Evolutionary conservation across 2,329 filamentous ascomycete genomes (phyloP).

Genomic region (Microcera coccophila): DNA sequence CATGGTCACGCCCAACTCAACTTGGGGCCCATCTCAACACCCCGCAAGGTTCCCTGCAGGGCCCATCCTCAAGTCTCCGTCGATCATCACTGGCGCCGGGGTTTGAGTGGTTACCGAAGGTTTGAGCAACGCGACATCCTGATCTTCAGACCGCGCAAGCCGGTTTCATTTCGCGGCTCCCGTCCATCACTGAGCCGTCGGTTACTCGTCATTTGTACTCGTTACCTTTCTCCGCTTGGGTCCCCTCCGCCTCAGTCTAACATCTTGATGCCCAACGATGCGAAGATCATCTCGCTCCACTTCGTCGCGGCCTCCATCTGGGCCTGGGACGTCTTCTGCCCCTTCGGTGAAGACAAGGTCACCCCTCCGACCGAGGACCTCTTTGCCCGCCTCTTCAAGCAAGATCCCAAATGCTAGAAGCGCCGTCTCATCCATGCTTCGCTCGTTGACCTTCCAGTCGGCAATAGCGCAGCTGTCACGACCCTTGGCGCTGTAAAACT

Average conservation of each 20-base stretch:
- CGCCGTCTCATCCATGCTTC: constrained; percentile 74
- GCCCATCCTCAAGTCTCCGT: constrained; percentile 7
- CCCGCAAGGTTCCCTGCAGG: constrained; percentile 7
- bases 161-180: constrained; percentile 4
- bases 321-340: constrained; percentile 18
- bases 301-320: constrained; percentile 13
- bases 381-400: constrained; percentile 64
- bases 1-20: neutral
- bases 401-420: constrained; percentile 71
- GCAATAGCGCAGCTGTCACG: constrained; percentile 19
- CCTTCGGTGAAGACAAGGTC: constrained; percentile 70
- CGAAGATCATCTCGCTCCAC: constrained; percentile 14
- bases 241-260: constrained; percentile 19
- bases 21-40: neutral
- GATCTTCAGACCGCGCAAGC: constrained; percentile 1
- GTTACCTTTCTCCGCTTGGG: constrained; percentile 33
- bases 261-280: constrained; percentile 23
- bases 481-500: constrained; percentile 55
- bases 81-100: constrained; percentile 10
- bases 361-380: constrained; percentile 59
- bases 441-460: constrained; percentile 41
- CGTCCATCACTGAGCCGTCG: neutral
- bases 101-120: constrained; percentile 8
- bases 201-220: constrained; percentile 14
- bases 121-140: neutral